phyloP scores from a whole-genome alignment of 169 alveolate species.

The Eimeria zaria region DNA sequence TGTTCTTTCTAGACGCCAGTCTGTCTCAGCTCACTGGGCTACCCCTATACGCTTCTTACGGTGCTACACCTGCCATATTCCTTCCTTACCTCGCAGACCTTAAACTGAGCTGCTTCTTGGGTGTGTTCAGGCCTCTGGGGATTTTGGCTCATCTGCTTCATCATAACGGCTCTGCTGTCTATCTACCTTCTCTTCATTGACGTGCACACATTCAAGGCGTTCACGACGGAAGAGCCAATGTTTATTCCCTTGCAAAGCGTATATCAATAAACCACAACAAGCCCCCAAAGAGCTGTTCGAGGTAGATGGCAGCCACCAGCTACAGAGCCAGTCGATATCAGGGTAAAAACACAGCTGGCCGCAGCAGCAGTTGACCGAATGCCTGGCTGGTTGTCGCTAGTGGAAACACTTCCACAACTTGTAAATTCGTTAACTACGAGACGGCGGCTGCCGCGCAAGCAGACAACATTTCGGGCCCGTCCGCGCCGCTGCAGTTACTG shows the following conservation, averaged over 20 bases:
- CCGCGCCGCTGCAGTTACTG: slow-evolving; percentile 21
- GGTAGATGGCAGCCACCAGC: not conserved
- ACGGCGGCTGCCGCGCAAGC: slow-evolving; percentile 54
- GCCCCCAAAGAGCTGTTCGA: not conserved
- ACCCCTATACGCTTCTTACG: slow-evolving; percentile 74
- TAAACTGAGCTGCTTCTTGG: not conserved
- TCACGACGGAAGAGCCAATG: slow-evolving; percentile 28
- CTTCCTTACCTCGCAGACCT: not conserved
- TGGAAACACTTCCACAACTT: not conserved
- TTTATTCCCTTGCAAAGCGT: slow-evolving; percentile 26
- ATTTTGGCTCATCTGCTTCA: slow-evolving; percentile 73
- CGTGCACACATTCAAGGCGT: slow-evolving; percentile 49
- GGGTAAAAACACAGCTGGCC: not conserved
- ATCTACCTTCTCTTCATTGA: slow-evolving; percentile 64
- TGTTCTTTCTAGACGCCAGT: slow-evolving; percentile 79
- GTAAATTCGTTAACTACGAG: slow-evolving; percentile 21
- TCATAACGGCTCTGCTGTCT: slow-evolving; percentile 17
- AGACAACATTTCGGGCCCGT: slow-evolving; percentile 26
- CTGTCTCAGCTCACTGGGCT: slow-evolving; percentile 77
- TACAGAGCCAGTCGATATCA: not conserved
- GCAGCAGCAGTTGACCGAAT: not conserved
- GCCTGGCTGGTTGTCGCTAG: not conserved
- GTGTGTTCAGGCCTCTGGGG: slow-evolving; percentile 58
- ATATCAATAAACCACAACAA: not conserved
- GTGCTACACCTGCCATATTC: not conserved